phyloP scores from a whole-genome alignment of 805 yeast genomes.

The Torulaspora franciscae region DNA sequence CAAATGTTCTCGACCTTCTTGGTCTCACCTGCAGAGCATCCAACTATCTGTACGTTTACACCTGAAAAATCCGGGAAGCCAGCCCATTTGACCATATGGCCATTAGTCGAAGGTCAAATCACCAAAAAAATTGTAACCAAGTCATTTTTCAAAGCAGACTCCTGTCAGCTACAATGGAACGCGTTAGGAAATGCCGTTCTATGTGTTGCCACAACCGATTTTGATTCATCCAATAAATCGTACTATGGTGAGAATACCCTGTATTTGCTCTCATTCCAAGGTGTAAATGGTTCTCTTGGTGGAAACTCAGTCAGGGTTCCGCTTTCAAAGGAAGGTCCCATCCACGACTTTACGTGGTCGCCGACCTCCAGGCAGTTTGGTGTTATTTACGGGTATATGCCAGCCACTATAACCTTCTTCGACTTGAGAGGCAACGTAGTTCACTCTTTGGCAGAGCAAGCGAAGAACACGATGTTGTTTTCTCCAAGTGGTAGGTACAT shows the following conservation, averaged over 20 bases:
- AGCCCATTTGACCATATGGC: conserved; percentile 76
- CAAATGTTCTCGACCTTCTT: conserved; percentile 41
- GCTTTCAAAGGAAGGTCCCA: conserved; percentile 90
- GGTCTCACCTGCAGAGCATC: conserved; percentile 84
- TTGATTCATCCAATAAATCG: conserved; percentile 86
- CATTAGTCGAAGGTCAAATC: conserved; percentile 36
- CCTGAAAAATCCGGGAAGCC: conserved; percentile 88
- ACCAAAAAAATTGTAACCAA: conserved; percentile 75
- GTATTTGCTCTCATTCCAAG: conserved; percentile 55
- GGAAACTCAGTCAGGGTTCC: conserved; percentile 84
- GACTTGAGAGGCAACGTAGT: conserved; percentile 89
- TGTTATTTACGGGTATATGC: conserved; percentile 96
- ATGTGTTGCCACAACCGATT: conserved; percentile 93
- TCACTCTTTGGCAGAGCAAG: conserved; percentile 75
- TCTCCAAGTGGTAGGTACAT: conserved; percentile 93
- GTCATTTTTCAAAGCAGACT: conserved; percentile 91
- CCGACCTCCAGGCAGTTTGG: conserved; percentile 96
- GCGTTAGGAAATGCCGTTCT: conserved; percentile 87
- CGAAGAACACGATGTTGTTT: conserved; percentile 84
- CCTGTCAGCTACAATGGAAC: conserved; percentile 91
- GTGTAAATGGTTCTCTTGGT: conserved; percentile 72
- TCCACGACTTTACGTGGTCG: conserved; percentile 96
- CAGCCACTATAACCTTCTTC: conserved; percentile 89
- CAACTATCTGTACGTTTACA: conserved; percentile 83
- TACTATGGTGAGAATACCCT: conserved; percentile 96